Base-by-base conservation (phyloP, 2,329 filamentous ascomycete species). In the Fonsecaea pedrosoi region DNA sequence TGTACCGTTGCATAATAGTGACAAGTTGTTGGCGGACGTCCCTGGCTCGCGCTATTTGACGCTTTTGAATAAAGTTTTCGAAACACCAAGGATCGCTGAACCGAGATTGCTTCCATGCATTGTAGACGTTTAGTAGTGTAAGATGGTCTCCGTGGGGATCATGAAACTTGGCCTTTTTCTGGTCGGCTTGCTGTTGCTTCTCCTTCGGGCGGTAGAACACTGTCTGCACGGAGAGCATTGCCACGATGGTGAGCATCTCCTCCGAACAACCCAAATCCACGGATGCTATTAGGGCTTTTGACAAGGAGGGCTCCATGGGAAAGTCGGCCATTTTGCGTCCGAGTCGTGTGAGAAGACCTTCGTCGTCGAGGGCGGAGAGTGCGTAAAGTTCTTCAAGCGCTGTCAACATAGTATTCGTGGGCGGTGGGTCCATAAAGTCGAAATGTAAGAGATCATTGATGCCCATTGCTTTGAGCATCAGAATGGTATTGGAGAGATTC, bases 391-490 rank as follows among this genome's bases (percentile, higher is more conserved):
- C 95, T 79, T 99, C 96, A 3, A 99, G 83, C 0, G 95, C 95
- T 58, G 93, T 96, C 70, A 99, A 86, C 92, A 98, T 97, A 12
- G 95, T 98, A 75, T 98, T 97, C 35, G 95, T 95, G 0, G 95
- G 95, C 0, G 95, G 95, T 0, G 95, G 94, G 74, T 99, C 95
- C 94, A 99, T 98, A 74, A 99, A 99, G 79, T 98, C 94, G 75
- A 99, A 99, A 76, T 96, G 93, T 12, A 99, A 85, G 1, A 99
- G 83, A 76, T 99, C 95, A 75, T 99, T 98, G 78, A 99, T 98
- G 2, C 96, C 95, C 93, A 99, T 98, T 0, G 95, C 95, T 77
- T 99, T 99, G 59, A 99, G 86, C 91, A 97, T 97, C 55, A 99
- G 85, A 77, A 99, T 98, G 0, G 94, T 97, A 72, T 91, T 89